Base-by-base conservation (phyloP, 805 yeast species). In the Spencermartinsiella europaea region DNA sequence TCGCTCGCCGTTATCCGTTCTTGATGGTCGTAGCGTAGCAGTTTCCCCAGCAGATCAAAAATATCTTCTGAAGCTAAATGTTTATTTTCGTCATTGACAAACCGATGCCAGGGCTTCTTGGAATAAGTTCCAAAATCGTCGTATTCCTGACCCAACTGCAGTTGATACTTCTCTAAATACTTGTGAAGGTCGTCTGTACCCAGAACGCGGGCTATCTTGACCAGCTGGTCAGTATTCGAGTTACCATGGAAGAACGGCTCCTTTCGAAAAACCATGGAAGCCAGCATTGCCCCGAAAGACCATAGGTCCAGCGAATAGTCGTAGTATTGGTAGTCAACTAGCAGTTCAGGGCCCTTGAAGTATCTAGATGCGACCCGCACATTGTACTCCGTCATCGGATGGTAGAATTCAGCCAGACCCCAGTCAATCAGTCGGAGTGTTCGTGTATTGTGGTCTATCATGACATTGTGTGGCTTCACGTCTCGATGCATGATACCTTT, bases 401-500 rank as follows among this genome's bases (percentile, higher is more conserved):
- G 96, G 66, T 89, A 89, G 61, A 85, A 89, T 64, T 89, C 96
- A 5, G 96, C 96, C 50, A 89, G 69, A 14, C 96, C 96, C 96
- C 96, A 89, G 69, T 89, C 96, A 53, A 89, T 89, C 46, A 89
- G 75, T 57, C 91, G 76, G 59, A 89, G 68, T 54, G 74, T 76
- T 44, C 67, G 61, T 39, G 62, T 64, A 21, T 72, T 68, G 51
- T 88, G 95, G 66, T 89, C 95, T 56, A 88, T 88, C 95, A 88
- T 88, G 38, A 88, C 87, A 61, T 88, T 88, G 65, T 88, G 96
- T 8, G 96, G 96, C 63, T 88, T 88, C 42, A 88, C 96, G 66
- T 88, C 96, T 63, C 96, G 74, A 66, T 88, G 96, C 83, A 88
- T 88, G 54, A 90, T 87, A 33, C 97, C 97, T 83, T 85, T 85